Evolutionary conservation across 768 basidiomycete genomes (phyloP).

Genomic region (Tubosaeta sp.): DNA sequence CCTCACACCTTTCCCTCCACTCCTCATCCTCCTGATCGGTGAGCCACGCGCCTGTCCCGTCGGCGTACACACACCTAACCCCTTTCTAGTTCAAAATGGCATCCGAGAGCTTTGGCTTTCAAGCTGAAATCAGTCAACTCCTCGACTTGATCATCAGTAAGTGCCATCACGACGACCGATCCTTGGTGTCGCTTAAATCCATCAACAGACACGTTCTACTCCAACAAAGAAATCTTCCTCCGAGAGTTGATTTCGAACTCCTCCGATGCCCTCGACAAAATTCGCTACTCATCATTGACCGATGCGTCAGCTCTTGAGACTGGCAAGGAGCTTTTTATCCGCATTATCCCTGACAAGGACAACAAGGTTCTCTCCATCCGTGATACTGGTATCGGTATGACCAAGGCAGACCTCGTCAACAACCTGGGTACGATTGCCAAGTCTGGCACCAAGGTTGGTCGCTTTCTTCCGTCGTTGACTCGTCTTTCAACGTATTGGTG

Average conservation of each 20-base stretch:
- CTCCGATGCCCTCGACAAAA: slow-evolving; percentile 99
- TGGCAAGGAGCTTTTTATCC: slow-evolving; percentile 91
- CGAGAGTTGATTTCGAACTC: slow-evolving; percentile 96
- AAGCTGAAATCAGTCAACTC: slow-evolving; percentile 98
- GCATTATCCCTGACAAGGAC: slow-evolving; percentile 94
- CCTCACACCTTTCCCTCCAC: slow-evolving; percentile 9
- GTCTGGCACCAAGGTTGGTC: slow-evolving; percentile 81
- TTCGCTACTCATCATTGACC: slow-evolving; percentile 94
- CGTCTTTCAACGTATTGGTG: slow-evolving; percentile 7
- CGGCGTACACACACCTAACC: slow-evolving; percentile 10
- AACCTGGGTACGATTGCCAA: slow-evolving; percentile 96
- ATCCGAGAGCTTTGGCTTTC: slow-evolving; percentile 90
- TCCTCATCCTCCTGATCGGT: slow-evolving; percentile 12
- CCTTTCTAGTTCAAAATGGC: slow-evolving; percentile 47
- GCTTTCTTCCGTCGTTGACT: background rate
- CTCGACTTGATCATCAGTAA: slow-evolving; percentile 97
- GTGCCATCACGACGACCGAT: slow-evolving; percentile 25
- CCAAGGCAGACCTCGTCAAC: slow-evolving; percentile 99
- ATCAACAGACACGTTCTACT: slow-evolving; percentile 92
- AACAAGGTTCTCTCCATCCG: slow-evolving; percentile 87
- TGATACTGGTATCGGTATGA: slow-evolving; percentile 99
- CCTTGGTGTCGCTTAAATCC: slow-evolving; percentile 4
- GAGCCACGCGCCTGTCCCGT: background rate
- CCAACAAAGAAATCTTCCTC: slow-evolving; percentile 99
- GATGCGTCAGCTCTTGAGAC: slow-evolving; percentile 86